Evolutionary conservation across 495 filamentous ascomycete genomes (phyloP).

Genomic region (Staphylotrichum tortipilum): DNA sequence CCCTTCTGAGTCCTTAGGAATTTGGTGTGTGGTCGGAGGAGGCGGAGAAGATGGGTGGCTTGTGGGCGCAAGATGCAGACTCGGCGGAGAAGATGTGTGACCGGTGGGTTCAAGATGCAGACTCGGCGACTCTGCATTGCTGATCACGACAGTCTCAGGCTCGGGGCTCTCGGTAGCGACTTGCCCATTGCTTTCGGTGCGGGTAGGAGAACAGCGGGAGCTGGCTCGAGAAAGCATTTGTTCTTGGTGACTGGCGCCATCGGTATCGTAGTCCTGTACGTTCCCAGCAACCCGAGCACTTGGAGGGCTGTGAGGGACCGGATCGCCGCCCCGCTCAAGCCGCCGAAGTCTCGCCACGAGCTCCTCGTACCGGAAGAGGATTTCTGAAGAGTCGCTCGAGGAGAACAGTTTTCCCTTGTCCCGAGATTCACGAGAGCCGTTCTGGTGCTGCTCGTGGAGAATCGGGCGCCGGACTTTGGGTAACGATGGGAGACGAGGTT

Average conservation of each 20-base stretch:
- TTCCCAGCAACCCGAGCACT: background rate
- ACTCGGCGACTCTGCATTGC: background rate
- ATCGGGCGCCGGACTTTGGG: background rate
- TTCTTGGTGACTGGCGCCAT: background rate
- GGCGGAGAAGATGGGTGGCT: background rate
- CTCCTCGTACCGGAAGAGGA: slow-evolving; percentile 10
- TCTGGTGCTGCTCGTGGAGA: background rate
- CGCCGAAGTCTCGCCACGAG: slow-evolving; percentile 12
- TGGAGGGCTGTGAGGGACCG: background rate
- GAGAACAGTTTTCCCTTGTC: background rate
- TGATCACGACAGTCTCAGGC: background rate
- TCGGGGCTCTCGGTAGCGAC: background rate
- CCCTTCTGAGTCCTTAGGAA: background rate
- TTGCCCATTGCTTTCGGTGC: background rate
- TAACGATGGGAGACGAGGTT: background rate
- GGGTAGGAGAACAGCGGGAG: background rate
- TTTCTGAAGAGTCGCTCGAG: slow-evolving; percentile 12
- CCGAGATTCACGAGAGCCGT: background rate
- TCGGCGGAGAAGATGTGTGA: background rate
- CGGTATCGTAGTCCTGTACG: no score
- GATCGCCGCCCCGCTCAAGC: slow-evolving; percentile 2
- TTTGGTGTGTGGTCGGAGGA: background rate
- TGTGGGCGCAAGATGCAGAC: background rate
- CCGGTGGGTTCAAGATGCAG: background rate
- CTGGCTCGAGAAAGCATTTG: background rate